A percentile compares a stretch with the other conserved stretches of the same genome.
Conservation (phyloP, 2,329 filamentous ascomycete genomes). For the Venturia oleaginea region DNA sequence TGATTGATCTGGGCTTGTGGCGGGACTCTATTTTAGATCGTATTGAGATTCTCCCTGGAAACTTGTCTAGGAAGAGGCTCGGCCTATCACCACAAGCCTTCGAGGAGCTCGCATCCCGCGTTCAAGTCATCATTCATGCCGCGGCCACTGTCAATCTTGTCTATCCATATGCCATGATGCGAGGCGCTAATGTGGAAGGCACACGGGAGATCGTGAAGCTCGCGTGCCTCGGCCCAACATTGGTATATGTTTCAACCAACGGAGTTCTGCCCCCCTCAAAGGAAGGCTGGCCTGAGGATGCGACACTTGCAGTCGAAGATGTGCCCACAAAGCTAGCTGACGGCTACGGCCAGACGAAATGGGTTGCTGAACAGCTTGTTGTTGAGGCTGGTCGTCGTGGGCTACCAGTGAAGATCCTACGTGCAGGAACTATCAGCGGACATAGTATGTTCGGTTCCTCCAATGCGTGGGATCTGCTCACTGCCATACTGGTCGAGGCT, state of each 20-base stretch:
- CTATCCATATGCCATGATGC: constrained; percentile 69
- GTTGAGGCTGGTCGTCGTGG: constrained; percentile 59
- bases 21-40: constrained; percentile 68
- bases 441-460: constrained; percentile 66
- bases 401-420: constrained; percentile 61
- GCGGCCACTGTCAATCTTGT: constrained; percentile 73
- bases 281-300: constrained; percentile 62
- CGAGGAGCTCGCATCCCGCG: constrained; percentile 52
- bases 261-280: constrained; percentile 65
- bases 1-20: constrained; percentile 73
- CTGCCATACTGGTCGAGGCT: constrained; percentile 68
- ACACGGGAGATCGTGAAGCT: constrained; percentile 66
- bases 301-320: constrained; percentile 56
- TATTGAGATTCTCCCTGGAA: constrained; percentile 66
- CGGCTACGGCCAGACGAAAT: constrained; percentile 73
- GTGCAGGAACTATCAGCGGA: constrained; percentile 68
- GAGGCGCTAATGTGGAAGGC: constrained; percentile 69
- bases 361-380: constrained; percentile 70
- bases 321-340: constrained; percentile 61
- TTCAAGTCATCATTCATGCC: constrained; percentile 68
- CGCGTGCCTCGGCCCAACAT: constrained; percentile 58
- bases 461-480: constrained; percentile 70
- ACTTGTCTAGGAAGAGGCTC: constrained; percentile 58
- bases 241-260: constrained; percentile 74
- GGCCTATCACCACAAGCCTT: constrained; percentile 59